phyloP scores from a whole-genome alignment of 2,329 filamentous ascomycete genomes.

The Beauveria sp. region DNA sequence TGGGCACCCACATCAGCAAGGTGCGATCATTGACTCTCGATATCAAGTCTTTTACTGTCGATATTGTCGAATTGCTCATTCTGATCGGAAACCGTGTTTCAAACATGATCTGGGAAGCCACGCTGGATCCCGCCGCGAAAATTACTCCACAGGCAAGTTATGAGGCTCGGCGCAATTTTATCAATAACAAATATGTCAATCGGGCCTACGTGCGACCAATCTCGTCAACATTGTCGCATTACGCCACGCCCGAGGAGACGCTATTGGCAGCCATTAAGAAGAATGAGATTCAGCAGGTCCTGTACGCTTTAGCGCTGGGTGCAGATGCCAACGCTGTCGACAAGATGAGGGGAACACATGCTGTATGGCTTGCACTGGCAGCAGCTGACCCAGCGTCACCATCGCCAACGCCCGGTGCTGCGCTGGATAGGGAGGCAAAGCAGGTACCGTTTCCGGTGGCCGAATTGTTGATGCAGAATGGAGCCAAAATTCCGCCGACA shows the following conservation, averaged over 20 bases:
- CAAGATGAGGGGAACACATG: slow-evolving; percentile 78
- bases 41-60: slow-evolving; percentile 90
- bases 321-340: slow-evolving; percentile 85
- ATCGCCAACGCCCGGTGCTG: slow-evolving; percentile 37
- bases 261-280: slow-evolving; percentile 89
- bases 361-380: slow-evolving; percentile 82
- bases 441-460: slow-evolving; percentile 75
- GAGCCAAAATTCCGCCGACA: slow-evolving; percentile 71
- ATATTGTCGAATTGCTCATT: slow-evolving; percentile 89
- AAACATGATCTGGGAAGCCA: slow-evolving; percentile 95
- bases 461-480: slow-evolving; percentile 87
- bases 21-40: slow-evolving; percentile 91
- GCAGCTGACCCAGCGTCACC: slow-evolving; percentile 86
- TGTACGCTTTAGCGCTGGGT: slow-evolving; percentile 79
- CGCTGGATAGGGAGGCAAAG: slow-evolving; percentile 40
- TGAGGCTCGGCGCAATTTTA: slow-evolving; percentile 88
- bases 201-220: slow-evolving; percentile 72
- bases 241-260: slow-evolving; percentile 74
- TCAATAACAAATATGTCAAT: slow-evolving; percentile 90
- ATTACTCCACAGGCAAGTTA: slow-evolving; percentile 70
- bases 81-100: slow-evolving; percentile 89
- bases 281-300: slow-evolving; percentile 88
- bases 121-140: slow-evolving; percentile 65
- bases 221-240: slow-evolving; percentile 66
- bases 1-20: slow-evolving; percentile 97